Evolutionary conservation across 139 green algal genomes (phyloP).

Genomic region (Klebsormidium nitens): DNA sequence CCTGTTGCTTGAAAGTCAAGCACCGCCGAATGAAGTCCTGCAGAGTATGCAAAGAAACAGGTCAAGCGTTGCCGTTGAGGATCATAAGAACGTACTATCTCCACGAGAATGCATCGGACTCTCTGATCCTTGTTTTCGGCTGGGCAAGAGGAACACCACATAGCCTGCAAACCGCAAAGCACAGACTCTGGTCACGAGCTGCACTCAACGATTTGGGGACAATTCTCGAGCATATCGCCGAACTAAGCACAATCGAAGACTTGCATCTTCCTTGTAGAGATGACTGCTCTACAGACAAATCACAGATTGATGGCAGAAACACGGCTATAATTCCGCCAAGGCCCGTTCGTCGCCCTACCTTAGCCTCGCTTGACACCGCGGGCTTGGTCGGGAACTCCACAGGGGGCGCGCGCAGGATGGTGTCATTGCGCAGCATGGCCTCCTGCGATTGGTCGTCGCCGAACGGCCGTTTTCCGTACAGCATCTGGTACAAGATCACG

Average conservation of each 20-base stretch:
- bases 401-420: slow-evolving; percentile 35
- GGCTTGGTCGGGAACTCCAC: slow-evolving; percentile 68
- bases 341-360: slow-evolving; percentile 37
- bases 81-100: neutral
- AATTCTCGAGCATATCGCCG: neutral
- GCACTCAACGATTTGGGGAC: slow-evolving; percentile 6
- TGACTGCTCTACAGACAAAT: neutral
- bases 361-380: slow-evolving; percentile 65
- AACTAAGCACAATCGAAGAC: neutral
- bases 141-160: slow-evolving; percentile 15
- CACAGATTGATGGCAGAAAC: neutral
- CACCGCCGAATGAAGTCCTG: slow-evolving; percentile 47
- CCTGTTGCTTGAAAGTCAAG: slow-evolving; percentile 30
- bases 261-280: neutral
- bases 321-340: neutral
- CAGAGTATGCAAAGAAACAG: no score
- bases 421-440: slow-evolving; percentile 76
- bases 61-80: no score
- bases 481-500: slow-evolving; percentile 92
- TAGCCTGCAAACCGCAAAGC: neutral
- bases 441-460: slow-evolving; percentile 49
- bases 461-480: slow-evolving; percentile 86
- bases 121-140: neutral
- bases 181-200: slow-evolving; percentile 3
- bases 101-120: neutral